These are phyloP conservation scores for Breviolum minutum DNA, from an alignment of 73 alveolate genomes.

Conservation along the genomic window DNA sequence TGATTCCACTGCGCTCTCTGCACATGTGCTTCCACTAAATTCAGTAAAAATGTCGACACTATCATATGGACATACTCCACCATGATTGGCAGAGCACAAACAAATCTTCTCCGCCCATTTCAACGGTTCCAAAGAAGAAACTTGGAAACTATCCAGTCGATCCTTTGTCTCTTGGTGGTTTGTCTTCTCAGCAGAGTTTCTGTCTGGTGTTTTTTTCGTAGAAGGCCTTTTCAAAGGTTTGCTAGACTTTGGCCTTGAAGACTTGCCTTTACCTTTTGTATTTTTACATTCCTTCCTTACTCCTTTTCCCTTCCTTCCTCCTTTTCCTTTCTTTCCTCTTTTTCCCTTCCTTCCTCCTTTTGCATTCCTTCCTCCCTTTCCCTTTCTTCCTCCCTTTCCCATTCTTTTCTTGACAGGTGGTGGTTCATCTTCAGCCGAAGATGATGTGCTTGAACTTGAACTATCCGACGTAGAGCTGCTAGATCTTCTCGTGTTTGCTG, in stretches of 20 bases:
- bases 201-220: too few species aligned
- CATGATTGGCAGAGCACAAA: not conserved
- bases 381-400: not conserved
- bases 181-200: too few species aligned
- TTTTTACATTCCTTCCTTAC: not conserved
- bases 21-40: constrained; percentile 51
- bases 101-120: not conserved
- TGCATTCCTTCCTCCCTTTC: not conserved
- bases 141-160: not conserved
- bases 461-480: not conserved
- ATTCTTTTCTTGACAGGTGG: not conserved
- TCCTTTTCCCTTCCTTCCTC: not conserved
- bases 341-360: not conserved
- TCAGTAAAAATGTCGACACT: constrained; percentile 18
- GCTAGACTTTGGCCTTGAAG: too few species aligned
- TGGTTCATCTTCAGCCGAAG: not conserved
- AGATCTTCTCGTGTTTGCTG: not conserved
- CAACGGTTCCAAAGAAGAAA: not conserved
- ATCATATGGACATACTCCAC: not conserved
- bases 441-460: not conserved
- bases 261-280: too few species aligned
- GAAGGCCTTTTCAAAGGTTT: too few species aligned
- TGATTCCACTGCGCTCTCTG: constrained; percentile 45
- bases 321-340: not conserved
- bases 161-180: too few species aligned